Evolutionary conservation across 768 basidiomycete genomes (phyloP), one percentile per base, ranked within the genome.

Genomic region (Mycena maculata): DNA sequence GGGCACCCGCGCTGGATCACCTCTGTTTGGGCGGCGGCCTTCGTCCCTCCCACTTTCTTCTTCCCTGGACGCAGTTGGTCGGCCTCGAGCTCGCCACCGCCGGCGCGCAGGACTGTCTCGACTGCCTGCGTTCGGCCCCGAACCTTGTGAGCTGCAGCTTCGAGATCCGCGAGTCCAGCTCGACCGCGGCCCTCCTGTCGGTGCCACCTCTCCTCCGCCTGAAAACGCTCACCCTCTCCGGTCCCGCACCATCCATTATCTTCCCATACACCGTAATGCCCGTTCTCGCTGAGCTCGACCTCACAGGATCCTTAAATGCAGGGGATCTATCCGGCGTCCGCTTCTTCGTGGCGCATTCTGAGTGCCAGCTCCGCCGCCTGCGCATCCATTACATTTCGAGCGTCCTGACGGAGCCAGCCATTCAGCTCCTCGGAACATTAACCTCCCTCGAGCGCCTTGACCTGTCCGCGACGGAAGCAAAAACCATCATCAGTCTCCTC

Each of bases 401-500:
- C 1, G 3, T 20, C 11, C 45, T 66, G 4, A 55, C 57, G 5
- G 23, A 11, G 20, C 38, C 49, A 1, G 52, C 52, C 25, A 22
- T 66, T 52, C 22, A 39, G n/a, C 65, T 66, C 27, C 57, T 66
- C 58, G 33, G 41, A 4, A 12, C 44, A 8, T 33, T 60, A 11
- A 44, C 52, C 3, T 38, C 45, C 12, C 56, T 65, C 28, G 63
- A 58, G n/a, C 20, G 13, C 41, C 11, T 58, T 12, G 49, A 59
- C 5, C 48, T 65, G 18, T 48, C 47, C 3, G 63, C 25, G 56
- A 65, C 63, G 1, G 63, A 58, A 28, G 63, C 56, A n/a, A 20
- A 18, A 1, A 65, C 63, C 5, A 33, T 65, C 63, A 23, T 25
- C 6, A 30, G n/a, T 1, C 4, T 60, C 18, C 23, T 66, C 41